Conservation (phyloP, 75 land plant genomes). For the Pinus albicaulis region DNA sequence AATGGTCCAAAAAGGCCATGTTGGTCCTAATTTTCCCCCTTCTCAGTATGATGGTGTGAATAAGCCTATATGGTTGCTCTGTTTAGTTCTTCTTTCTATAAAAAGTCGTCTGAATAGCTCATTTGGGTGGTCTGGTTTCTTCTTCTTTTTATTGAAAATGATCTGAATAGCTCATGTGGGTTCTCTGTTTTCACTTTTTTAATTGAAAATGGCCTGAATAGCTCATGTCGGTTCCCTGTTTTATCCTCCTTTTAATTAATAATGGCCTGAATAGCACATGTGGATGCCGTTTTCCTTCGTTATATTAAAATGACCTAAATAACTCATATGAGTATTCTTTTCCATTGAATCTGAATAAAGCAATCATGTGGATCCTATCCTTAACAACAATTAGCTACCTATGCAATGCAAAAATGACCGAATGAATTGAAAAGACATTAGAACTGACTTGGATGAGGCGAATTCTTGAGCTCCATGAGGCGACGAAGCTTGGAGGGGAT, state of each 20-base stretch:
- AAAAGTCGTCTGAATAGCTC: background rate
- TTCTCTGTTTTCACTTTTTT: background rate
- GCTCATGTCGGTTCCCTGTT: background rate
- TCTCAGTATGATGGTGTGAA: background rate
- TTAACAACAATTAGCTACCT: background rate
- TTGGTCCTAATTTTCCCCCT: background rate
- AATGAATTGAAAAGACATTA: background rate
- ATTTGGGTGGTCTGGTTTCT: background rate
- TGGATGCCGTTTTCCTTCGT: background rate
- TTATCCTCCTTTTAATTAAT: background rate
- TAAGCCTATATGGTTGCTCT: background rate
- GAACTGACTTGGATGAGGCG: conserved; percentile 9
- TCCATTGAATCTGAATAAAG: background rate
- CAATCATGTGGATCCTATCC: background rate
- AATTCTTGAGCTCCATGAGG: conserved; percentile 37
- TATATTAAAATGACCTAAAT: background rate
- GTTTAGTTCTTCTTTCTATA: background rate
- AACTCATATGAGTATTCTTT: background rate
- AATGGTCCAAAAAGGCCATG: background rate
- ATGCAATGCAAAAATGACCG: background rate
- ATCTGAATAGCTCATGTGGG: background rate
- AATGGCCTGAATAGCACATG: background rate
- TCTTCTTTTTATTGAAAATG: background rate
- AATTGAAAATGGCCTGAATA: background rate
- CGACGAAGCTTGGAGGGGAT: conserved; percentile 77